phyloP scores from a whole-genome alignment of 1,139 yeast genomes.

The Pneumocystis murina region DNA sequence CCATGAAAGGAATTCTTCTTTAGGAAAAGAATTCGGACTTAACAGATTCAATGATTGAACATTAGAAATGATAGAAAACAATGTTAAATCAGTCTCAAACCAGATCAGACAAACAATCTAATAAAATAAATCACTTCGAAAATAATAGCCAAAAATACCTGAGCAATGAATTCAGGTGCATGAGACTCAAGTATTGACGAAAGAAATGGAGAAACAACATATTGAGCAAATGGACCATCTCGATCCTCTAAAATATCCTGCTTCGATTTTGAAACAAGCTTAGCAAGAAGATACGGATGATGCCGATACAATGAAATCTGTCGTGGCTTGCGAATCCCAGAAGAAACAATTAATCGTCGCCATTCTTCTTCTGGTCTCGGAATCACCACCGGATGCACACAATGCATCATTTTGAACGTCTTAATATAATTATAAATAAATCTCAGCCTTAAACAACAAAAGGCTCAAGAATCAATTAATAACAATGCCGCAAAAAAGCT shows the following conservation, averaged over 20 bases:
- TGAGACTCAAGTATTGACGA: background rate
- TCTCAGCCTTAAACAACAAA: background rate
- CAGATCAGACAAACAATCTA: background rate
- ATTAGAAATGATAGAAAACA: background rate
- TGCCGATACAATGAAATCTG: background rate
- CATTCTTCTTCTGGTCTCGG: background rate
- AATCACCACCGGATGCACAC: background rate
- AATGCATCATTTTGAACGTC: background rate
- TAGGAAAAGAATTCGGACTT: background rate
- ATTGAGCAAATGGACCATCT: background rate
- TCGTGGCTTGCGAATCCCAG: background rate
- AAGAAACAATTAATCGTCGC: background rate
- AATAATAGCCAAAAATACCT: background rate
- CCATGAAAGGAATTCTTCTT: constrained; percentile 4
- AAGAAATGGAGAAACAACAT: background rate
- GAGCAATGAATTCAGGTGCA: background rate
- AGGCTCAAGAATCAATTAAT: background rate
- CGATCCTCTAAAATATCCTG: background rate
- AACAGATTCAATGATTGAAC: background rate
- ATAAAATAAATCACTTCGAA: background rate
- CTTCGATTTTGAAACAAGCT: background rate
- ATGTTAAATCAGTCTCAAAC: background rate
- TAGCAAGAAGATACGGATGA: background rate
- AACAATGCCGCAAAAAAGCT: background rate
- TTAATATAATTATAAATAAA: background rate